Evolutionary conservation across 2,329 filamentous ascomycete genomes (phyloP), one percentile per base, ranked within the genome.

Genomic region (Aspergillus tubingensis): DNA sequence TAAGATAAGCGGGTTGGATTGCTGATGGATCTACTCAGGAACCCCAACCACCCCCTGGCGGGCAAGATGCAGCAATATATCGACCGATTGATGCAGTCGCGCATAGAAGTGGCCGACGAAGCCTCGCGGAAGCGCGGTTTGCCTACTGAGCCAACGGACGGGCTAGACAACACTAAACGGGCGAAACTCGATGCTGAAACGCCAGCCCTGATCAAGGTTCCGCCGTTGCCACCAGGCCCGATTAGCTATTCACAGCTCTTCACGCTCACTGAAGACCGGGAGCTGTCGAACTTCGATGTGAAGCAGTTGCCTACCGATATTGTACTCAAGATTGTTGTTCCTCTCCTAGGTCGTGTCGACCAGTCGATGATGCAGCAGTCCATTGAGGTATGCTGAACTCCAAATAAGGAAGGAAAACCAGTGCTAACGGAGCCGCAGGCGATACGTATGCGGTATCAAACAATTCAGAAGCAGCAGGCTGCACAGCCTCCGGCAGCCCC

Each of bases 41-140:
- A 95, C 67, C 91, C 91, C 2, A 90, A 91, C 58, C 90, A 92
- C 67, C 88, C 91, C 0, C 82, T 92, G 56, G 84, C 85, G 21
- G 84, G 84, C 0, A 89, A 91, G 62, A 95, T 99, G 74, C 91
- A 96, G 68, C 90, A 95, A 72, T 89, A 96, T 70, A 81, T 96
- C 17, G 92, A 96, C 69, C 86, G 91, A 53, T 85, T 96, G 63
- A 88, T 91, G 79, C 90, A 92, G 65, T 88, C 87, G 57, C 87
- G 91, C 57, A 82, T 87, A 8, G 92, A 96, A 66, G 83, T 91
- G 10, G 88, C 95, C 57, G 91, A 96, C 58, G 92, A 96, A 55
- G 82, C 85, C 7, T 77, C 77, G 54, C 88, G 90, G 59, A 99
- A 99, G 76, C 87, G 95, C 62, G 85, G 87, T 4, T 82, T 88